phyloP scores from a whole-genome alignment of 2,329 filamentous ascomycete genomes.

The Epichloe glyceriae region DNA sequence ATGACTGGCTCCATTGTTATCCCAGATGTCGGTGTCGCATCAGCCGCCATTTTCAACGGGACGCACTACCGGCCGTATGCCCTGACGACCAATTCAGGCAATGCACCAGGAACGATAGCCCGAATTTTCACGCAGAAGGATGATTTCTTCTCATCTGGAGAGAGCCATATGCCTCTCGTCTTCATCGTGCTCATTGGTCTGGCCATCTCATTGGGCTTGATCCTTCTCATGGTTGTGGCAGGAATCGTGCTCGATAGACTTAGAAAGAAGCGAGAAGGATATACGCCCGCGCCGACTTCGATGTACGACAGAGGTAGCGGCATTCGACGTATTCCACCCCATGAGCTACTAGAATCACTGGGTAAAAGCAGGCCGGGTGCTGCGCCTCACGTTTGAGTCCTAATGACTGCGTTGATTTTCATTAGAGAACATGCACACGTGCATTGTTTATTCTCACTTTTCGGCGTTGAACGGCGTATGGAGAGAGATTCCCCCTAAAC shows the following conservation, averaged over 20 bases:
- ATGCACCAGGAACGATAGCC: conserved; percentile 59
- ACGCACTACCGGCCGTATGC: conserved; percentile 66
- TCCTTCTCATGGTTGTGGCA: conserved; percentile 62
- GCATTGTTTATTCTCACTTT: conserved; percentile 8
- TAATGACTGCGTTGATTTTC: conserved; percentile 10
- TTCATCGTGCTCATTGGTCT: conserved; percentile 72
- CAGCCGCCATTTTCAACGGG: conserved; percentile 80
- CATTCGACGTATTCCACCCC: conserved; percentile 47
- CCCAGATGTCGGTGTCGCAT: conserved; percentile 64
- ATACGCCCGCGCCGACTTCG: conserved; percentile 60
- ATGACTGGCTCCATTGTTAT: conserved; percentile 74
- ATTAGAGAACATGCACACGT: conserved; percentile 15
- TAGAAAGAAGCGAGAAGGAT: conserved; percentile 67
- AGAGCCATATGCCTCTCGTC: conserved; percentile 52
- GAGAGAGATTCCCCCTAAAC: not conserved
- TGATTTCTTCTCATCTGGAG: conserved; percentile 55
- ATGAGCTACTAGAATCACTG: conserved; percentile 43
- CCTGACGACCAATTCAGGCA: conserved; percentile 56
- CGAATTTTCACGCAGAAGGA: conserved; percentile 73
- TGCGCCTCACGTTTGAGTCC: conserved; percentile 36
- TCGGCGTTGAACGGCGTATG: conserved; percentile 2
- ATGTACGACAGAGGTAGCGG: conserved; percentile 48
- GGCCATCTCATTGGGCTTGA: conserved; percentile 63
- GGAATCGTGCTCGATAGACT: conserved; percentile 65
- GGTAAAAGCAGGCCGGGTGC: conserved; percentile 31